phyloP scores from a whole-genome alignment of 306 rosid genomes.

The Pterocarpus macrocarpus region DNA sequence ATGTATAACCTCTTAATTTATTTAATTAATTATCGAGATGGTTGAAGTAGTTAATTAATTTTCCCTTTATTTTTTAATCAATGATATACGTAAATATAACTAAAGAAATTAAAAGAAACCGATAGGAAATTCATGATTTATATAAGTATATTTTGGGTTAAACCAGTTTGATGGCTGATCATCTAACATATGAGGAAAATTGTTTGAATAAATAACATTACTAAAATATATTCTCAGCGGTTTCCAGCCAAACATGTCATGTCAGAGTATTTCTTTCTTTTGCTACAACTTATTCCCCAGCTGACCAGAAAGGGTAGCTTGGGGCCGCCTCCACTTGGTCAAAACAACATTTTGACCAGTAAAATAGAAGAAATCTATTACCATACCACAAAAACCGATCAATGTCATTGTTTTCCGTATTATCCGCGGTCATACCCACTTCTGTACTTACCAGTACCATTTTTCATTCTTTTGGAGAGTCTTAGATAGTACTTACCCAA shows the following conservation, averaged over 20 bases:
- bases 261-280: not conserved
- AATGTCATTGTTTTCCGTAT: conserved; percentile 19
- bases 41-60: too few relatives aligned
- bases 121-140: too few relatives aligned
- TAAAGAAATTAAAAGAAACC: not conserved
- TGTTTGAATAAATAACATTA: not conserved
- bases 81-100: too few relatives aligned
- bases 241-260: conserved; percentile 52
- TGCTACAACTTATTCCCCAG: conserved; percentile 29
- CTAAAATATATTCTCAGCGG: conserved; percentile 20
- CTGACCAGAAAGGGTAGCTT: not conserved
- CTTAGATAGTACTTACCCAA: conserved; percentile 10
- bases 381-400: conserved; percentile 8
- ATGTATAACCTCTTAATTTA: too few relatives aligned
- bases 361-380: conserved; percentile 51
- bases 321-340: conserved; percentile 51
- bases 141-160: too few relatives aligned
- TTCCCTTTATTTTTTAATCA: too few relatives aligned
- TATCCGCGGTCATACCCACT: conserved; percentile 56
- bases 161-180: not conserved
- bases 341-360: conserved; percentile 58
- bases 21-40: too few relatives aligned
- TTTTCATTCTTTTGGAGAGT: conserved; percentile 36
- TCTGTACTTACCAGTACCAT: conserved; percentile 37
- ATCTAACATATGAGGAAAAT: not conserved